Percentiles rank a stretch among this genome's conserved stretches.
These are phyloP conservation scores for Arthrocladium fulminans DNA, from an alignment of 2,329 filamentous ascomycete species.

Conservation along the genomic window DNA sequence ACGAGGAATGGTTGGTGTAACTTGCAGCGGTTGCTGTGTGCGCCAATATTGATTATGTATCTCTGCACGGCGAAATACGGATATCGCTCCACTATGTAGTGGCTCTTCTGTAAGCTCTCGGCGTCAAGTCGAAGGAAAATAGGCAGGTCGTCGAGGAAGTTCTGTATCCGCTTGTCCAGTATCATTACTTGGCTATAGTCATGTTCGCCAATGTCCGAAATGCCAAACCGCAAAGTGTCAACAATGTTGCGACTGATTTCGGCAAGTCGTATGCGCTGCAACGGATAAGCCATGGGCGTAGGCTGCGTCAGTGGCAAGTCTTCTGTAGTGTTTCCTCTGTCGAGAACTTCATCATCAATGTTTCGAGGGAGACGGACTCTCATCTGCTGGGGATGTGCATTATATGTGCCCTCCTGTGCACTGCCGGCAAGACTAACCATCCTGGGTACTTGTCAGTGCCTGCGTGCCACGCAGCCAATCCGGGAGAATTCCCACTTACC, in stretches of 20 bases:
- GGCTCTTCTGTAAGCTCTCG: conserved; percentile 23
- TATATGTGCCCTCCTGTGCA: conserved; percentile 38
- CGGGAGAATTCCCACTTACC: no score
- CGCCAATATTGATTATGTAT: conserved; percentile 29
- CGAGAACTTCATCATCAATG: conserved; percentile 33
- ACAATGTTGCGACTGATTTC: conserved; percentile 34
- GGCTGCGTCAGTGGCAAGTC: conserved; percentile 28
- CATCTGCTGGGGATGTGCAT: conserved; percentile 35
- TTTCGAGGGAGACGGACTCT: conserved; percentile 35
- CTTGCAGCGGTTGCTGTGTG: conserved; percentile 30
- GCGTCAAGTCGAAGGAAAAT: conserved; percentile 31
- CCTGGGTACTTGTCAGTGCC: no score
- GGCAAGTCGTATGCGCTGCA: conserved; percentile 35
- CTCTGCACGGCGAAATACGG: conserved; percentile 30
- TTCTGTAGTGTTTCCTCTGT: conserved; percentile 12
- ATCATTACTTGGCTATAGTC: conserved; percentile 32
- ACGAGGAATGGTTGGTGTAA: conserved; percentile 35
- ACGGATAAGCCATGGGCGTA: conserved; percentile 39
- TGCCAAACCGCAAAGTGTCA: conserved; percentile 28
- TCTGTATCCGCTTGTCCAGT: conserved; percentile 29
- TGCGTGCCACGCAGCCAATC: no score
- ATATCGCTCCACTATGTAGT: conserved; percentile 25
- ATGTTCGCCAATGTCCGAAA: conserved; percentile 24
- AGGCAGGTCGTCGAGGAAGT: conserved; percentile 27
- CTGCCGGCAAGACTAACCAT: conserved; percentile 34